A percentile compares a stretch with the other conserved stretches of the same genome.
phyloP scores from a whole-genome alignment of 2,329 filamentous ascomycete species.

The Blumeria graminis region DNA sequence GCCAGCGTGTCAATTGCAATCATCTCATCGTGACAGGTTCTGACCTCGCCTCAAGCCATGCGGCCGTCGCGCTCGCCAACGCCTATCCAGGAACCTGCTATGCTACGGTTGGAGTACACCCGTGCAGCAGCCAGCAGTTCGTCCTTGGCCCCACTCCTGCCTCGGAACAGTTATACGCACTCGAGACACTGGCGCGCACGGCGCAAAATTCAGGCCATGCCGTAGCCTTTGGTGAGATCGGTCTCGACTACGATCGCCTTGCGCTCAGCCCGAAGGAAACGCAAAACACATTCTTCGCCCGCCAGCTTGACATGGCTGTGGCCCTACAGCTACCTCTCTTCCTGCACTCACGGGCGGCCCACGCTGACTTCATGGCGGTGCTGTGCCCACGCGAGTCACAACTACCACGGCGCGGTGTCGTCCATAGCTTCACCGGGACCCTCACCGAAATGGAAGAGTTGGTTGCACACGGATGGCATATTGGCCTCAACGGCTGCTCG shows the following conservation, averaged over 20 bases:
- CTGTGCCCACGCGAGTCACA: slow-evolving; percentile 39
- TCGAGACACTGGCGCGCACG: slow-evolving; percentile 39
- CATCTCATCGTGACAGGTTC: slow-evolving; percentile 92
- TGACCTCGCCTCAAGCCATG: slow-evolving; percentile 51
- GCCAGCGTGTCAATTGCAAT: slow-evolving; percentile 50
- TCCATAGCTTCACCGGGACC: slow-evolving; percentile 88
- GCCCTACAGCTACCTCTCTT: slow-evolving; percentile 62
- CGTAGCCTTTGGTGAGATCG: slow-evolving; percentile 82
- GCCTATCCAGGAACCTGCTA: slow-evolving; percentile 61
- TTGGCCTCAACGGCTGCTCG: slow-evolving; percentile 92
- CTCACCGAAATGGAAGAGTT: slow-evolving; percentile 62
- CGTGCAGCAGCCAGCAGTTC: slow-evolving; percentile 66
- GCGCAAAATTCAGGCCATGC: slow-evolving; percentile 19
- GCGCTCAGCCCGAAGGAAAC: slow-evolving; percentile 55
- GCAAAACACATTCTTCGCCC: slow-evolving; percentile 66
- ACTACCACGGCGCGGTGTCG: slow-evolving; percentile 54
- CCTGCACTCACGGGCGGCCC: slow-evolving; percentile 72
- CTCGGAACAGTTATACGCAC: slow-evolving; percentile 26
- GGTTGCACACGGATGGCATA: slow-evolving; percentile 57
- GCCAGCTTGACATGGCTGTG: slow-evolving; percentile 25
- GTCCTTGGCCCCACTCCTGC: slow-evolving; percentile 28
- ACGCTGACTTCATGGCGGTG: slow-evolving; percentile 56
- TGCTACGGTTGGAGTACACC: slow-evolving; percentile 81
- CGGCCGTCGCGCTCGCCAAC: slow-evolving; percentile 49
- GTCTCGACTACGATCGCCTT: slow-evolving; percentile 84